These are phyloP conservation scores for Chalciporus pseudorubinellus DNA, from an alignment of 768 basidiomycete species.

Conservation along the genomic window DNA sequence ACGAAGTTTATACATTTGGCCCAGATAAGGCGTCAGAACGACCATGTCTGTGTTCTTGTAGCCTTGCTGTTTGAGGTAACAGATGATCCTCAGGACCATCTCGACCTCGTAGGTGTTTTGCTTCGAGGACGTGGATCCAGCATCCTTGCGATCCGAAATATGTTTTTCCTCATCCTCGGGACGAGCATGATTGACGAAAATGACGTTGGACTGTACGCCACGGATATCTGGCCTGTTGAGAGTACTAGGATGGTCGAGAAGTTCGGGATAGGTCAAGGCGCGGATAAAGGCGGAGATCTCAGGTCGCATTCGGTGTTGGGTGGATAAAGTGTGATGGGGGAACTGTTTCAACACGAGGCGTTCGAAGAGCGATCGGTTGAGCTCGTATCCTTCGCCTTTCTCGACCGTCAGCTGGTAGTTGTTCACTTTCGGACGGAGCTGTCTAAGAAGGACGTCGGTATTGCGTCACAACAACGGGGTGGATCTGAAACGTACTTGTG, in stretches of 20 bases:
- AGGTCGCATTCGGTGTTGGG: constrained; percentile 74
- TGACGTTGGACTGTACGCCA: constrained; percentile 56
- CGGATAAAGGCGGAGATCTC: constrained; percentile 69
- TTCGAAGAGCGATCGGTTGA: constrained; percentile 69
- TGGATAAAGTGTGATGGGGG: constrained; percentile 53
- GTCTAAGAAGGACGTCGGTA: constrained; percentile 37
- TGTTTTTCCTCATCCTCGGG: constrained; percentile 50
- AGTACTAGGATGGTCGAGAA: constrained; percentile 55
- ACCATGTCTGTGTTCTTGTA: constrained; percentile 61
- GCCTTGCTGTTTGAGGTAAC: constrained; percentile 67
- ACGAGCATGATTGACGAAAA: constrained; percentile 58
- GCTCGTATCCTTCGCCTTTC: constrained; percentile 65
- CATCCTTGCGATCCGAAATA: constrained; percentile 47
- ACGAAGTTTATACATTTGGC: constrained; percentile 54
- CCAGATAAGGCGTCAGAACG: constrained; percentile 67
- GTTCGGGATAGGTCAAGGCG: constrained; percentile 63
- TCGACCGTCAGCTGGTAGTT: constrained; percentile 63
- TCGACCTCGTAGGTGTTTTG: constrained; percentile 57
- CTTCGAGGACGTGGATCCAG: constrained; percentile 52
- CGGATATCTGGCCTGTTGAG: constrained; percentile 47
- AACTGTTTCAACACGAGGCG: constrained; percentile 60
- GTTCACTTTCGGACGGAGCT: constrained; percentile 72
- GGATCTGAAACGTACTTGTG: constrained; percentile 49
- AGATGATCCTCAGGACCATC: constrained; percentile 67
- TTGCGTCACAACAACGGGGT: not conserved